phyloP scores from a whole-genome alignment of 208 protist genomes.

The Porcisia hertigi region DNA sequence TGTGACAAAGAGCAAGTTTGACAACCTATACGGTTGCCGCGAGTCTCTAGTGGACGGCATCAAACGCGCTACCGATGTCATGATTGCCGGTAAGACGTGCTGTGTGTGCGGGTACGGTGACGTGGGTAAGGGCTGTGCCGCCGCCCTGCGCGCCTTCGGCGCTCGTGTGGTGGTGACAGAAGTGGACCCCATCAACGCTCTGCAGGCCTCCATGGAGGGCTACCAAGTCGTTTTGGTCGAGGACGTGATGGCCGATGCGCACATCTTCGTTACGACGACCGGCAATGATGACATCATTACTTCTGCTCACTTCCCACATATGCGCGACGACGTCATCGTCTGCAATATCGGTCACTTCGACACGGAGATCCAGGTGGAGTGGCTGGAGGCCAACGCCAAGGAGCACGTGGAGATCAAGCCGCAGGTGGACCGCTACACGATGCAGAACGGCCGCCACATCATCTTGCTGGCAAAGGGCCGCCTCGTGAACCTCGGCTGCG shows the following conservation, averaged over 20 bases:
- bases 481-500: conserved; percentile 99
- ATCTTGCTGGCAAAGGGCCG: conserved; percentile 97
- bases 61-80: conserved; percentile 99
- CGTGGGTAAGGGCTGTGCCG: conserved; percentile 99
- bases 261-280: conserved; percentile 99
- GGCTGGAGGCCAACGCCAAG: conserved; percentile 92
- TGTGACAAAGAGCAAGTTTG: conserved; percentile 99
- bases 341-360: conserved; percentile 99
- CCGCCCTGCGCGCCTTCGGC: conserved; percentile 95
- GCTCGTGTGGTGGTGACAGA: conserved; percentile 98
- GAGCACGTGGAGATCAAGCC: conserved; percentile 98
- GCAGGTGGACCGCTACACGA: conserved; percentile 98
- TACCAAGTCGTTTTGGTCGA: conserved; percentile 97
- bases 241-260: conserved; percentile 83
- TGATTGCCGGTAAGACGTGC: conserved; percentile 99
- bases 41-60: conserved; percentile 99
- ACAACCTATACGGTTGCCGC: conserved; percentile 99
- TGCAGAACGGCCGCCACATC: conserved; percentile 95
- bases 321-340: conserved; percentile 99
- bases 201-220: conserved; percentile 99
- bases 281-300: conserved; percentile 99
- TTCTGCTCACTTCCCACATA: conserved; percentile 95
- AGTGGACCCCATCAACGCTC: conserved; percentile 99
- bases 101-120: conserved; percentile 99
- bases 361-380: conserved; percentile 99